Base-by-base conservation (phyloP, 2,329 filamentous ascomycete genomes). In the Pseudopithomyces maydicus region DNA sequence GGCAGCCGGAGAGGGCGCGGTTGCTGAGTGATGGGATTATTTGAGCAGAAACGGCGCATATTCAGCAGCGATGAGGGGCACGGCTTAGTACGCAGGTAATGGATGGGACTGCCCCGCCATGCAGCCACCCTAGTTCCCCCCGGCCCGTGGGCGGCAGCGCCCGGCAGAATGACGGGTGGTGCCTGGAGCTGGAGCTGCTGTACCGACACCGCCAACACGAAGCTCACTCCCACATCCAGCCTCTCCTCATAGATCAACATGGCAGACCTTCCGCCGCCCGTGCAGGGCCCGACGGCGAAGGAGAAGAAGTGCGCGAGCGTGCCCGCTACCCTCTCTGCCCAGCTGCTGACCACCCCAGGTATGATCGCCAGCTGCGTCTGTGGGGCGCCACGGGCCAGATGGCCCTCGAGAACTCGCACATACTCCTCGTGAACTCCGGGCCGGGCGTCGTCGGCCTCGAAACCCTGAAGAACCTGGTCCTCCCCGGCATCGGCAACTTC, bases 351-450 rank as follows among this genome's bases (percentile, higher is more conserved):
- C 56, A 91, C 73, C n/a, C 26, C 55, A 76, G 73, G 59, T 99
- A 99, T 79, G 95, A 99, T 76, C 88, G 95, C 52, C 95, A 99
- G 78, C 87, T 99, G 39, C 89, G 96, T 52, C 81, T 99, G 14
- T 99, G 95, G 95, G 96, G 93, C 59, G 92, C 94, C 41, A 91
- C 87, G 49, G 95, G 95, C 17, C 95, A 99, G 75, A 85, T 89
- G 64, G 94, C 93, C 15, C 83, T 99, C 2, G 96, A 99, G 76
- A 87, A 92, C 55, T 91, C 95, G 20, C 90, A 96, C 65, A 88
- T 99, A n/a, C 85, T 98, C 12, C 84, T 99, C 5, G 81, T 99
- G 58, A 97, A 97, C 77, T 91, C 90, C 0, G 90, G 92, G 1
- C 79, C 89, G n/a, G 94, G 94, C 10, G 90, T 92, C 2, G 90